Evolutionary conservation across 176 grass and related monocot genomes (phyloP).

Genomic region (Dactylis glomerata): DNA sequence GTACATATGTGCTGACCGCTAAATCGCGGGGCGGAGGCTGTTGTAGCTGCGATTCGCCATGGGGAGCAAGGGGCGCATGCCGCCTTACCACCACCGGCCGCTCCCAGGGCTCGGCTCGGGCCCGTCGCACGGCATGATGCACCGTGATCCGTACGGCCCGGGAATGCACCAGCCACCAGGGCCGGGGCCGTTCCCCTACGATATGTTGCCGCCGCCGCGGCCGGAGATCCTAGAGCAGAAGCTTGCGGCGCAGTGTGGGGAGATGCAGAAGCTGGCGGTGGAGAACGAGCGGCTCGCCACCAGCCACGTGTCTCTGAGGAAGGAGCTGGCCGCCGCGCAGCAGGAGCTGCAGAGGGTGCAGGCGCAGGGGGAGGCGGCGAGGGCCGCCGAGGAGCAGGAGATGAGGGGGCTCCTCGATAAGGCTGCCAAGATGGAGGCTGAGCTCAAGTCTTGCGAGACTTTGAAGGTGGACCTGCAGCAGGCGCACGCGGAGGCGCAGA

Average conservation of each 20-base stretch:
- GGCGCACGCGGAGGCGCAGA: conserved; percentile 67
- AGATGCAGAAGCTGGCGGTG: conserved; percentile 78
- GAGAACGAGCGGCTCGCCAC: conserved; percentile 72
- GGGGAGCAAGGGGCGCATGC: conserved; percentile 63
- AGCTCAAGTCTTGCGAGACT: conserved; percentile 54
- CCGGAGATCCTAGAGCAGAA: conserved; percentile 89
- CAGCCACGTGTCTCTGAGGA: conserved; percentile 62
- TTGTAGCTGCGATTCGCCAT: neutral
- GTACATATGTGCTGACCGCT: neutral
- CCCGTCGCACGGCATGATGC: conserved; percentile 51
- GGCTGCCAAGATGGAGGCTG: conserved; percentile 79
- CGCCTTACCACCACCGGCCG: conserved; percentile 43
- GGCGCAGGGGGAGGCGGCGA: conserved; percentile 45
- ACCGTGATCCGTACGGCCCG: conserved; percentile 54
- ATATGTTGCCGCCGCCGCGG: conserved; percentile 53
- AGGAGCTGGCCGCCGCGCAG: conserved; percentile 67
- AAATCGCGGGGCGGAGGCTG: neutral
- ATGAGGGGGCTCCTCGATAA: conserved; percentile 61
- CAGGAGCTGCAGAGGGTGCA: conserved; percentile 81
- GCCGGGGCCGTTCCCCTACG: conserved; percentile 54
- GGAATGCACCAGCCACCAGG: conserved; percentile 44
- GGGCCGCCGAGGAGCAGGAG: conserved; percentile 65
- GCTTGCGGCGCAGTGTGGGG: conserved; percentile 54
- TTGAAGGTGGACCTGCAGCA: conserved; percentile 76
- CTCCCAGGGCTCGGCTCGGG: conserved; percentile 37